These are phyloP conservation scores for Stagonosporopsis tanaceti DNA, from an alignment of 2,329 filamentous ascomycete species.

Conservation along the genomic window DNA sequence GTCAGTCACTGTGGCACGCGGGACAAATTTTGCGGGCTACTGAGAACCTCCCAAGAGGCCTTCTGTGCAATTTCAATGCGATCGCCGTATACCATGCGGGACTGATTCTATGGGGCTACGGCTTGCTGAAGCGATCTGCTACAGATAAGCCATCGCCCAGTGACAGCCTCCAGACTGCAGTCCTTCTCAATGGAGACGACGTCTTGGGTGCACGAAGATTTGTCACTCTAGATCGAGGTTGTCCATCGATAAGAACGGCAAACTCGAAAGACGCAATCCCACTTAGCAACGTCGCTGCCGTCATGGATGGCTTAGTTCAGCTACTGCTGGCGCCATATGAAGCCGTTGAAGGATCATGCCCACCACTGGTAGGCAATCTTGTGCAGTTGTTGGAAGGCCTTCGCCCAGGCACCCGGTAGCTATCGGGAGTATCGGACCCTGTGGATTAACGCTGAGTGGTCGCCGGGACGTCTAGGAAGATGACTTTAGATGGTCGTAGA, in stretches of 20 bases:
- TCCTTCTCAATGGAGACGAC: slow-evolving; percentile 66
- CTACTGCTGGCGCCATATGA: slow-evolving; percentile 63
- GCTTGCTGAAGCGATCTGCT: slow-evolving; percentile 57
- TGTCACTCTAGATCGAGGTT: slow-evolving; percentile 63
- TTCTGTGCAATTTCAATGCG: slow-evolving; percentile 71
- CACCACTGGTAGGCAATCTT: slow-evolving; percentile 73
- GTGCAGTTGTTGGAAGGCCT: slow-evolving; percentile 70
- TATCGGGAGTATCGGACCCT: background rate
- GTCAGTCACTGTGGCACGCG: slow-evolving; percentile 72
- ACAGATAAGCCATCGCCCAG: slow-evolving; percentile 44
- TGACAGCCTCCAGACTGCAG: slow-evolving; percentile 15
- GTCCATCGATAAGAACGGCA: slow-evolving; percentile 56
- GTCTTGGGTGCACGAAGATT: slow-evolving; percentile 64
- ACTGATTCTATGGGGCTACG: slow-evolving; percentile 74
- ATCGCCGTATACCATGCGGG: slow-evolving; percentile 74
- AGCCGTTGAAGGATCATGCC: slow-evolving; percentile 44
- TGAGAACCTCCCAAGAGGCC: slow-evolving; percentile 60
- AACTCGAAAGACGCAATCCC: slow-evolving; percentile 34
- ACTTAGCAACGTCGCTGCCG: slow-evolving; percentile 64
- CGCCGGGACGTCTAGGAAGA: background rate
- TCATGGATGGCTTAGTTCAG: slow-evolving; percentile 67
- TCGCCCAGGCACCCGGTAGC: slow-evolving; percentile 57
- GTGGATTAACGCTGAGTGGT: background rate
- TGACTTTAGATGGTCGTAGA: background rate
- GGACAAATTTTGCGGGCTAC: slow-evolving; percentile 71